Percentiles rank a stretch among this genome's conserved stretches.
phyloP scores from a whole-genome alignment of 305 asterid species.

The Solanum hybrid region DNA sequence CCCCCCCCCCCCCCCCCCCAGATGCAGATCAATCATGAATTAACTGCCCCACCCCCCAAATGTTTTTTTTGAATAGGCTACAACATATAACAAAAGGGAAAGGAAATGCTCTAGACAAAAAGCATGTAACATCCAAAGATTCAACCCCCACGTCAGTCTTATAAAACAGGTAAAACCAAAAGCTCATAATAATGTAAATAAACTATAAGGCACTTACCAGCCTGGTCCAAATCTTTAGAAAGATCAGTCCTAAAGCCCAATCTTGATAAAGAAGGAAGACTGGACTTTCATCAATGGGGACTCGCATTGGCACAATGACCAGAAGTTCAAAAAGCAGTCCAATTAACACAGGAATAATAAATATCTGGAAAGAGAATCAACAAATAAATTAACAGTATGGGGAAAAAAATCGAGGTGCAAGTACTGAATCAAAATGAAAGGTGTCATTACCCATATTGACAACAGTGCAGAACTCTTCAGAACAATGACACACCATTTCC shows the following conservation, averaged over 20 bases:
- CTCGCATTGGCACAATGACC: slow-evolving; percentile 95
- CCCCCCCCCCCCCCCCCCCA: too few species aligned
- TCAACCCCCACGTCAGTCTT: background rate
- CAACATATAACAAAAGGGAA: background rate
- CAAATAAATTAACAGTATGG: background rate
- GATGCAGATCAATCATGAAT: background rate
- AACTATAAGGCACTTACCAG: slow-evolving; percentile 45
- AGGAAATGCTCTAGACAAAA: background rate
- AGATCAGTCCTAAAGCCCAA: slow-evolving; percentile 94
- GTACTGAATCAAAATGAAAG: background rate
- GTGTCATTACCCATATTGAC: slow-evolving; percentile 75
- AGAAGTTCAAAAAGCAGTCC: slow-evolving; percentile 95
- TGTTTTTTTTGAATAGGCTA: background rate
- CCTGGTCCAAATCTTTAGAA: slow-evolving; percentile 96
- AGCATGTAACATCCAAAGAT: background rate
- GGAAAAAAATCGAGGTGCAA: background rate
- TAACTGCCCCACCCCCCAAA: background rate
- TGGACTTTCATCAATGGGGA: slow-evolving; percentile 94
- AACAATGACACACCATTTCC: slow-evolving; percentile 89
- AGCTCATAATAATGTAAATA: background rate
- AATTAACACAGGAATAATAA: slow-evolving; percentile 81
- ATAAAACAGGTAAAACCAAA: background rate
- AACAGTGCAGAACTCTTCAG: slow-evolving; percentile 72
- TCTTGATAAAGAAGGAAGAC: slow-evolving; percentile 94
- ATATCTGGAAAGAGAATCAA: slow-evolving; percentile 40